phyloP scores from a whole-genome alignment of 805 yeast species.

The Brettanomyces custersianus region DNA sequence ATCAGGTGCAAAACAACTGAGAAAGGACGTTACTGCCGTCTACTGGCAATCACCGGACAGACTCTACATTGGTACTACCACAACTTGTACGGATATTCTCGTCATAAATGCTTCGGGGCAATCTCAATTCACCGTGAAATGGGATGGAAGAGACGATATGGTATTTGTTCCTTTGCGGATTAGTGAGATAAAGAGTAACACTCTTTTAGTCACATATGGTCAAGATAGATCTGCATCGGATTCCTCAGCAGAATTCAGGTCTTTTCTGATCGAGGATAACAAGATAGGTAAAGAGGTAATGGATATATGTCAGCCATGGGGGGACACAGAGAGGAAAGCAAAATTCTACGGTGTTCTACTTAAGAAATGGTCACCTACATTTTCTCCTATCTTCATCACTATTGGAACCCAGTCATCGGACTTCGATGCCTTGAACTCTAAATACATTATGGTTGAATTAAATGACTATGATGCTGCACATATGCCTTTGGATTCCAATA shows the following conservation, averaged over 20 bases:
- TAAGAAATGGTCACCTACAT: constrained; percentile 30
- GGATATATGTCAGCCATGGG: constrained; percentile 36
- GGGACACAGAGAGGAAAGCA: constrained; percentile 37
- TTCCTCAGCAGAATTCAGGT: constrained; percentile 6
- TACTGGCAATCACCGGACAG: too few species aligned
- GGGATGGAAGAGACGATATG: too few species aligned
- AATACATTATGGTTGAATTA: constrained; percentile 34
- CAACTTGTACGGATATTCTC: too few species aligned
- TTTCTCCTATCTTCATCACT: constrained; percentile 31
- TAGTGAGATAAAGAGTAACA: constrained; percentile 3
- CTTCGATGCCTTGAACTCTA: constrained; percentile 35
- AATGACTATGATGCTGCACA: constrained; percentile 70
- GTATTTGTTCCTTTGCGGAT: constrained; percentile 6
- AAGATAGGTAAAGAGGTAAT: constrained; percentile 17
- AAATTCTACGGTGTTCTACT: constrained; percentile 35
- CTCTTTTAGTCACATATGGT: constrained; percentile 10
- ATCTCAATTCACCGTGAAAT: not conserved
- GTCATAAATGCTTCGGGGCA: not conserved
- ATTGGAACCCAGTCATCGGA: constrained; percentile 64
- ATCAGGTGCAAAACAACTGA: not conserved
- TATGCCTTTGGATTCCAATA: constrained; percentile 58
- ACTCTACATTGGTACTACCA: too few species aligned
- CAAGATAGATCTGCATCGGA: too few species aligned
- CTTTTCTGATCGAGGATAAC: constrained; percentile 10
- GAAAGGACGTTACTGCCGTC: not conserved